Percentiles rank a stretch among this genome's conserved stretches.
Conservation (phyloP, 1,139 yeast species). For the Saccharomycopsis hybrid region DNA sequence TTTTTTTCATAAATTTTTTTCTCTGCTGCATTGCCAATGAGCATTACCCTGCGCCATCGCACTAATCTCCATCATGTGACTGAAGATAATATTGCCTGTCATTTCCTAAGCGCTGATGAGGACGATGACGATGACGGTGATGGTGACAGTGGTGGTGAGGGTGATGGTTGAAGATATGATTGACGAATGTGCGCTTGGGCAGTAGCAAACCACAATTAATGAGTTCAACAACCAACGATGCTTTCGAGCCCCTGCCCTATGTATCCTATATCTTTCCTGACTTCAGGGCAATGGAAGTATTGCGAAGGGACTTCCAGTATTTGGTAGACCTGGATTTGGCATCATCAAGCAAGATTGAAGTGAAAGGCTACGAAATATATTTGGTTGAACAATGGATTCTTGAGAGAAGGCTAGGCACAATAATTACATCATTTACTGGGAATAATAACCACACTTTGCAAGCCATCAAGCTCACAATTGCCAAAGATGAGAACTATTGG, state of each 20-base stretch:
- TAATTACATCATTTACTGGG: slow-evolving; percentile 82
- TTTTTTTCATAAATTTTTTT: neutral
- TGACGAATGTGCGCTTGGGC: no score
- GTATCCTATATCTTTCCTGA: slow-evolving; percentile 18
- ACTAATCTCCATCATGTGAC: no score
- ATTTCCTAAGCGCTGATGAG: no score
- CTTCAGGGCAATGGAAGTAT: slow-evolving; percentile 15
- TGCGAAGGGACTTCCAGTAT: slow-evolving; percentile 12
- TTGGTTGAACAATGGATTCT: slow-evolving; percentile 93
- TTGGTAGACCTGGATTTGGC: slow-evolving; percentile 8
- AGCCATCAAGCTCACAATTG: slow-evolving; percentile 56
- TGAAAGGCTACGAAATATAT: slow-evolving; percentile 77
- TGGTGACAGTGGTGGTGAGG: no score
- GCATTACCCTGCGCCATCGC: no score
- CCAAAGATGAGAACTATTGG: slow-evolving; percentile 49
- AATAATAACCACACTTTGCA: slow-evolving; percentile 55
- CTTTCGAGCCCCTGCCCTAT: neutral
- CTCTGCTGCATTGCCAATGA: neutral
- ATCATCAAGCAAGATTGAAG: slow-evolving; percentile 35
- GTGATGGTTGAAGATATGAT: no score
- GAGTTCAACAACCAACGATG: no score
- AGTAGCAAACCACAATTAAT: no score
- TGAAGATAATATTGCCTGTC: no score
- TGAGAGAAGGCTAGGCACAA: slow-evolving; percentile 57
- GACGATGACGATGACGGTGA: no score